A percentile compares a stretch with the other conserved stretches of the same genome.
These are phyloP conservation scores for Odonthalia washingtoniensis DNA, from an alignment of 31 red algal species.

Conservation along the genomic window DNA sequence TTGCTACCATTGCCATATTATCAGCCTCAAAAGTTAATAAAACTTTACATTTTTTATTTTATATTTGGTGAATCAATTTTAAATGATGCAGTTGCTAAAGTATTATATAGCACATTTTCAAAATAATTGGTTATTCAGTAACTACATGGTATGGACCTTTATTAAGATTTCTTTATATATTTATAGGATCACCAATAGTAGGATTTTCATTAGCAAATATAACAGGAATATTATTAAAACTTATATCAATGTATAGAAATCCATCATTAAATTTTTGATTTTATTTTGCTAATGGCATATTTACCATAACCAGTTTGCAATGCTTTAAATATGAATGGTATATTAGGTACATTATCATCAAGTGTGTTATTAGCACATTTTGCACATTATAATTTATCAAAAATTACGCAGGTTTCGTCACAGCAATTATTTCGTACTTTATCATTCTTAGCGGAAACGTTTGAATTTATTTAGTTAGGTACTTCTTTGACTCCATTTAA, in stretches of 20 bases:
- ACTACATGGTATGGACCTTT: slow-evolving; percentile 67
- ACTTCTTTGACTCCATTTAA: slow-evolving; percentile 85
- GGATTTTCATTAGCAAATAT: slow-evolving; percentile 56
- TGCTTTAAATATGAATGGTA: slow-evolving; percentile 85
- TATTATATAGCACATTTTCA: slow-evolving; percentile 88
- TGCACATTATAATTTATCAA: slow-evolving; percentile 87
- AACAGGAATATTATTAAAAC: slow-evolving; percentile 80
- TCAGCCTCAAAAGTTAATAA: slow-evolving; percentile 90
- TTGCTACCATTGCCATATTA: slow-evolving; percentile 97
- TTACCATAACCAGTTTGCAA: slow-evolving; percentile 93
- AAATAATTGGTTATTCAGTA: slow-evolving; percentile 64
- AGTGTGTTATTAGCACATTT: slow-evolving; percentile 90
- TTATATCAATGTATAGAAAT: slow-evolving; percentile 69
- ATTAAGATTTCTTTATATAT: slow-evolving; percentile 81
- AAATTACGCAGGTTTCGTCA: slow-evolving; percentile 78
- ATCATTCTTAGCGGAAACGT: slow-evolving; percentile 89
- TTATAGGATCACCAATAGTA: slow-evolving; percentile 82
- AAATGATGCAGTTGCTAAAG: slow-evolving; percentile 97
- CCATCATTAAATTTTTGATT: slow-evolving; percentile 87
- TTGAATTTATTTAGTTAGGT: slow-evolving; percentile 96
- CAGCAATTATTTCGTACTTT: slow-evolving; percentile 87
- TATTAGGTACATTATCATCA: slow-evolving; percentile 83
- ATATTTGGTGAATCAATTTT: slow-evolving; percentile 97
- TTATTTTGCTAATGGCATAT: slow-evolving; percentile 90
- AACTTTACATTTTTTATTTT: slow-evolving; percentile 90